Conservation (phyloP, 257 asterid species). For the Solanum etuberosum region DNA sequence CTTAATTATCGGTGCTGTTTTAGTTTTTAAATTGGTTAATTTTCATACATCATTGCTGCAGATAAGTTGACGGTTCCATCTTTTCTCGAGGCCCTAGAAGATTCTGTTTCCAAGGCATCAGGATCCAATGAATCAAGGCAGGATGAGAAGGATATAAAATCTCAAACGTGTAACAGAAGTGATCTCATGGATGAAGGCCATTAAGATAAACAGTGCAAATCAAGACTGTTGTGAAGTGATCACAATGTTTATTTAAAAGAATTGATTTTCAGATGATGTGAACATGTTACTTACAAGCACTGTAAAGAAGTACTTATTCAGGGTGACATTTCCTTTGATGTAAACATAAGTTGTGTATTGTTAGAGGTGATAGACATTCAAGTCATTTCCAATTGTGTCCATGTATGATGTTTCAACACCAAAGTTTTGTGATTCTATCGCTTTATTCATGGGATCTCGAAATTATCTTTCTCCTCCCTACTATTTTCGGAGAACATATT, state of each 20-base stretch:
- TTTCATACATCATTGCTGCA: constrained; percentile 17
- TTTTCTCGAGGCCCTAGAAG: constrained; percentile 97
- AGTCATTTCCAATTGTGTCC: not conserved
- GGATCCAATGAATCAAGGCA: constrained; percentile 34
- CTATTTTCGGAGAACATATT: not conserved
- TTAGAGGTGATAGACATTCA: not conserved
- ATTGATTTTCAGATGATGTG: not conserved
- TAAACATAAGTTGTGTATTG: not conserved
- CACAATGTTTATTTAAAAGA: not conserved
- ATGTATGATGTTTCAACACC: not conserved
- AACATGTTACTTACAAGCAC: not conserved
- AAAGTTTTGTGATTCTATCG: not conserved
- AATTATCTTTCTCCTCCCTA: not conserved
- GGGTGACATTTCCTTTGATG: not conserved
- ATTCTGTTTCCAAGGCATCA: constrained; percentile 44
- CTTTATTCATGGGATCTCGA: not conserved
- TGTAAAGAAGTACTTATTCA: not conserved
- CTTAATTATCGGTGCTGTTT: not conserved
- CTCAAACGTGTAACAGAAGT: constrained; percentile 31
- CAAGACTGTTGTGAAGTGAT: not conserved
- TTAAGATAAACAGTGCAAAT: not conserved
- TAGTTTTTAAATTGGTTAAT: not conserved
- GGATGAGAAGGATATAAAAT: constrained; percentile 29
- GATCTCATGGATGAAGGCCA: constrained; percentile 84
- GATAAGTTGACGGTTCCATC: constrained; percentile 81